phyloP scores from a whole-genome alignment of 1,284 basidiomycete species.

The Phellopilus nigrolimitatus region DNA sequence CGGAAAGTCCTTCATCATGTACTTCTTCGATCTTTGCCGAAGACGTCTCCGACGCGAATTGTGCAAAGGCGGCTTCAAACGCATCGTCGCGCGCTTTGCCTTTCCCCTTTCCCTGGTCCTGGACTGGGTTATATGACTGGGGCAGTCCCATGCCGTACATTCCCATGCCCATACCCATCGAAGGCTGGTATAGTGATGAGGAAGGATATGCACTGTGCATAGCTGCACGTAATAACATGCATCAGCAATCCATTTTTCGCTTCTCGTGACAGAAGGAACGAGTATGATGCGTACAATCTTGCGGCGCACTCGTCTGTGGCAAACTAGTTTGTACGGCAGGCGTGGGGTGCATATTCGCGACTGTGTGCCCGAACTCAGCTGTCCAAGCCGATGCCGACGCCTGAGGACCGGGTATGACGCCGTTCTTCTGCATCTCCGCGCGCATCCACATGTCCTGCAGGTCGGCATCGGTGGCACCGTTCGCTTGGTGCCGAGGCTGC shows the following conservation, averaged over 20 bases:
- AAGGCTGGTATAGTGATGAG: conserved; percentile 27
- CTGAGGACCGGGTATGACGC: conserved; percentile 25
- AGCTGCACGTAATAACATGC: conserved; percentile 21
- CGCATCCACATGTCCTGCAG: conserved; percentile 13
- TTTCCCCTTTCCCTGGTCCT: conserved; percentile 52
- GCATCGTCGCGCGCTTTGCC: conserved; percentile 71
- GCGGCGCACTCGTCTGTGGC: background rate
- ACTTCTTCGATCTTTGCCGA: conserved; percentile 54
- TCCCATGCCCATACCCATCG: conserved; percentile 27
- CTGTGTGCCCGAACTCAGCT: conserved; percentile 40
- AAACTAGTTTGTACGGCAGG: background rate
- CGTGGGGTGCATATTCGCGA: conserved; percentile 9
- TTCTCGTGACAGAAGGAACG: too few relatives aligned
- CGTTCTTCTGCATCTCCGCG: conserved; percentile 14
- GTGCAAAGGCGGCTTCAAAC: conserved; percentile 73
- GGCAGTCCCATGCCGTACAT: conserved; percentile 32
- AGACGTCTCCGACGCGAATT: conserved; percentile 46
- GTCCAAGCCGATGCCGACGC: conserved; percentile 36
- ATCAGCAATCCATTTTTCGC: background rate
- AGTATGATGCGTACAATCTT: conserved; percentile 9
- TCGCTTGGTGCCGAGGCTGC: conserved; percentile 15
- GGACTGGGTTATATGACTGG: conserved; percentile 27
- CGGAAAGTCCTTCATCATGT: conserved; percentile 36
- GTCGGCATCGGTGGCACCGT: conserved; percentile 21
- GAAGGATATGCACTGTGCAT: conserved; percentile 35